Base-by-base conservation (phyloP, 2,329 filamentous ascomycete genomes). In the Arthrocladium fulminans region DNA sequence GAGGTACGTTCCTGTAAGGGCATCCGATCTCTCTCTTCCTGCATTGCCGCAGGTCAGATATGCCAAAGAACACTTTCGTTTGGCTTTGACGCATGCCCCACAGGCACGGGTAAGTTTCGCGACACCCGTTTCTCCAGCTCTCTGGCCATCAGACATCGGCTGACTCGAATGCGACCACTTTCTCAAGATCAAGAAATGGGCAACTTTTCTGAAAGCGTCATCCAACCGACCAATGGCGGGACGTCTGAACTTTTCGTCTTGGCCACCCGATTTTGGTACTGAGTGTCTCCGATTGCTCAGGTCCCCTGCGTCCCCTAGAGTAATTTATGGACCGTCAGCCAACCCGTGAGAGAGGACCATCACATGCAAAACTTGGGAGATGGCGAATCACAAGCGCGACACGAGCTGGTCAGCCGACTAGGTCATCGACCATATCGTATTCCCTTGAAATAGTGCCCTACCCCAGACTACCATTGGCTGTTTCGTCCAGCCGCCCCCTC, bases 391-490 rank as follows among this genome's bases (percentile, higher is more conserved):
- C 25, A 27, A 10, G 12, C 20, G 20, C 22, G 29, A 20, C 13
- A 15, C 17, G 4, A 27, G 6, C 23, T 22, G 17, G 34, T 47
- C 44, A 47, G 44, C 44, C 44, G 44, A 47, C 44, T 39, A 27
- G 32, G 24, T 25, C 19, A 39, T 27, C 17, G 17, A 23, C 34
- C n/a, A 39, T 23, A 22, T 32, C 41, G 41, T 32, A 29, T 12
- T 46, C 15, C 40, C 43, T 47, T 37, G 44, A 19, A 39, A 38
- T 39, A 34, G 34, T 39, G 44, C 32, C 22, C 34, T 34, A 20
- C 13, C 20, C 20, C 29, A 19, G 19, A 29, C 19, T 22, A 15
- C 20, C 27, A 47, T 47, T 47, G 44, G 44, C 22, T 39, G 4
- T 6, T n/a, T 17, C 2, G 7, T 9, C 32, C 2, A 20, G 8